Conservation (phyloP, 2,329 filamentous ascomycete genomes). For the Basipetospora chlamydospora region DNA sequence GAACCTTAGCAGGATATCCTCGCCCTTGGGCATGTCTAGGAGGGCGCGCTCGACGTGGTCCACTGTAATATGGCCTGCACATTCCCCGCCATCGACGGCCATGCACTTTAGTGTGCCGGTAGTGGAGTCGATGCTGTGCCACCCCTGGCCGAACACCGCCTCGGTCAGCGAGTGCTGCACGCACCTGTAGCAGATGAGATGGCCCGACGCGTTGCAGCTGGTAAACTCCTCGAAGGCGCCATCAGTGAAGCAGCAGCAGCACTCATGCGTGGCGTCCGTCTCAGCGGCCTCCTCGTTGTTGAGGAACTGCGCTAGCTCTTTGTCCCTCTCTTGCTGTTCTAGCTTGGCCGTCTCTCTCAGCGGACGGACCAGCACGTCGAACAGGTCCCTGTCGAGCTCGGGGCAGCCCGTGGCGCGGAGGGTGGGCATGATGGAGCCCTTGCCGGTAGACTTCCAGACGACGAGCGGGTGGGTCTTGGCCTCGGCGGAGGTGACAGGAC, state of each 20-base stretch:
- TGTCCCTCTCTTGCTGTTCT: constrained; percentile 35
- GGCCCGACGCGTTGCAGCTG: constrained; percentile 51
- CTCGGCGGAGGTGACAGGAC: constrained; percentile 35
- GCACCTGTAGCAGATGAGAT: constrained; percentile 70
- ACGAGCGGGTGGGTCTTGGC: constrained; percentile 49
- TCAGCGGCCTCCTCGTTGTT: constrained; percentile 46
- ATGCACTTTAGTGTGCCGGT: constrained; percentile 68
- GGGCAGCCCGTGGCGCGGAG: constrained; percentile 51
- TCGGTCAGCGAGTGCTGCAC: constrained; percentile 71
- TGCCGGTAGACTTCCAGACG: constrained; percentile 41
- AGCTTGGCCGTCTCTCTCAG: constrained; percentile 28
- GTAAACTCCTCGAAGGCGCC: constrained; percentile 60
- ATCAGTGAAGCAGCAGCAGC: constrained; percentile 63
- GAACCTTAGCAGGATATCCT: constrained; percentile 58
- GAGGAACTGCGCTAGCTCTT: constrained; percentile 33
- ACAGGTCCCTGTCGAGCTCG: constrained; percentile 49
- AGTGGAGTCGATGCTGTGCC: constrained; percentile 61
- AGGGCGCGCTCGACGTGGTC: constrained; percentile 61
- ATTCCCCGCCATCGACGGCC: constrained; percentile 58
- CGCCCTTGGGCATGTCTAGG: constrained; percentile 50
- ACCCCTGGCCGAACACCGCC: constrained; percentile 85
- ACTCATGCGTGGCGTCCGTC: constrained; percentile 47
- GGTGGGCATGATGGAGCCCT: constrained; percentile 41
- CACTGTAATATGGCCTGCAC: constrained; percentile 56
- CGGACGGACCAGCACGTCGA: constrained; percentile 39